phyloP scores from a whole-genome alignment of 805 yeast genomes.

The Candida montana region DNA sequence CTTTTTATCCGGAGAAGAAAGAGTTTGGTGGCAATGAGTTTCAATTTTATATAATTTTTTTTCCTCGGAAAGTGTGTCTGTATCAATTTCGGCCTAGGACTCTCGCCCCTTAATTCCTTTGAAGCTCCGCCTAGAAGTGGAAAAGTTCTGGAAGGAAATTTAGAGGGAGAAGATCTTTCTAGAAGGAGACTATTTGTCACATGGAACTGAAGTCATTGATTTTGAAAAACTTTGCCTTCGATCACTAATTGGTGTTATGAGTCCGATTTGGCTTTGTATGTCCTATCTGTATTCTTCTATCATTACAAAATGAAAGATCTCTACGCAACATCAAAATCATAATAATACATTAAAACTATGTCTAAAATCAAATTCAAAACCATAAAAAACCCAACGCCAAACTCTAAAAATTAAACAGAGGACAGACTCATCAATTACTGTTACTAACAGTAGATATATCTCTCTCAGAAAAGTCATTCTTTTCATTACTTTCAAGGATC shows the following conservation, averaged over 20 bases:
- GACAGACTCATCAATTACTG: too few species aligned
- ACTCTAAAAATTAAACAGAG: too few species aligned
- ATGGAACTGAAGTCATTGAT: neutral
- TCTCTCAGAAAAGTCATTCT: slow-evolving; percentile 1
- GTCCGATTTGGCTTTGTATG: too few species aligned
- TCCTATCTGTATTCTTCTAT: too few species aligned
- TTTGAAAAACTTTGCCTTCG: too few species aligned
- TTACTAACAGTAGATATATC: slow-evolving; percentile 3
- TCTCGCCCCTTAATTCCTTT: neutral
- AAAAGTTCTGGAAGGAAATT: neutral
- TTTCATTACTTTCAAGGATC: slow-evolving; percentile 3
- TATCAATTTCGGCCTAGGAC: neutral
- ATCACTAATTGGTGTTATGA: too few species aligned
- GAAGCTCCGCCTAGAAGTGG: neutral
- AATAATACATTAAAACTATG: neutral
- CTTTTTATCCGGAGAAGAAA: neutral
- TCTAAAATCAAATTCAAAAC: neutral
- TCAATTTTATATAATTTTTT: neutral
- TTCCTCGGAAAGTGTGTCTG: neutral
- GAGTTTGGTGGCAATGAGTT: slow-evolving; percentile 1
- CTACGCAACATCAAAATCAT: too few species aligned
- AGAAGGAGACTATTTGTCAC: too few species aligned
- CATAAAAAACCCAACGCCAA: slow-evolving; percentile 2
- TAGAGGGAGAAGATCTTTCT: neutral
- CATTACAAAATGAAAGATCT: too few species aligned